Base-by-base conservation (phyloP, 805 yeast species). In the Limtongozyma cylindracea region DNA sequence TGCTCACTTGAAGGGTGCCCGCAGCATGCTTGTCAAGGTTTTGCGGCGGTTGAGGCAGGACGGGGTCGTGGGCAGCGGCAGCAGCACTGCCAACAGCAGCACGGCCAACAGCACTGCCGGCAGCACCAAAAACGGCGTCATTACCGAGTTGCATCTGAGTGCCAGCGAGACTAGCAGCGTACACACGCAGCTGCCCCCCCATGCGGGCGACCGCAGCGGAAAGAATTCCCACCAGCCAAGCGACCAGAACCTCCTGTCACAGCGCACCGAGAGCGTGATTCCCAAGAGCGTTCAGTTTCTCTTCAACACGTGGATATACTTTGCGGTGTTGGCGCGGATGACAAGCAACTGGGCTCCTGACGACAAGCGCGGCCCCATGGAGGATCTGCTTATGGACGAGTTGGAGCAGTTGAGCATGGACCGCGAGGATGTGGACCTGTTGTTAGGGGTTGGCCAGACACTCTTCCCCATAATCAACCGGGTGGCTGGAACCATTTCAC, bases 1-100 rank as follows among this genome's bases (percentile, higher is more conserved):
- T 24, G 67, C 71, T 2, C 78, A 68, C 40, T 45, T 68, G 26
- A 61, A 58, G 32, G 76, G 77, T 15, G 76, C 76, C 4, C 53
- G 57, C 27, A 53, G 63, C 8, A 59, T 68, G 57, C 63, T 65
- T 26, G 46, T 57, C 26, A 53, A 53, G 26, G 56, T 61, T 8
- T 35, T 47, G 25, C 27, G 32, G 9, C 25, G 47, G 11, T 31
- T 49, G 9, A 36, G 29, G 24, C 43, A 38, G 13, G 7, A 7
- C 9, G 8, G 7, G 17, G 9, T 15, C 17, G 8, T 15, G 7
- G 17, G 7, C 9, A 7, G 7, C 17, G 23, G 22, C 4, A 14
- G 15, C n/a, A 13, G 17, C 11, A 11, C 19, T 5, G 13, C 17
- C 6, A 22, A 21, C 18, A 21, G 26, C 6, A 19, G 11, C 20